Evolutionary conservation across 805 yeast genomes (phyloP).

Genomic region (Lipomyces yamanashiensis): DNA sequence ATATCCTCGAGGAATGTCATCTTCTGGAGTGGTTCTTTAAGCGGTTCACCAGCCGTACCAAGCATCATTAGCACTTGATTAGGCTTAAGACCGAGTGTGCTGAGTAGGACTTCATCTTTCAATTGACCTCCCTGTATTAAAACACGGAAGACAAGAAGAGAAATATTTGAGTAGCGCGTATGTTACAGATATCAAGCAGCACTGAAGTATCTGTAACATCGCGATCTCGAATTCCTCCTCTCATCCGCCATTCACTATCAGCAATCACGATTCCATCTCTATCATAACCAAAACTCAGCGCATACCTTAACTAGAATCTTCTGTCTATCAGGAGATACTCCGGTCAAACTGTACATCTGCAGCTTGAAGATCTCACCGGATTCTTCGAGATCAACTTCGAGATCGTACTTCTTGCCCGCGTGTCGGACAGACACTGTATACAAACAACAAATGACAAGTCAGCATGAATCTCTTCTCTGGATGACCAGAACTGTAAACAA

Average conservation of each 20-base stretch:
- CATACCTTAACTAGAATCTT: conserved; percentile 79
- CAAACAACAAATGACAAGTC: not conserved
- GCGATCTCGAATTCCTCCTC: too few species aligned
- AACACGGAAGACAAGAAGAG: not conserved
- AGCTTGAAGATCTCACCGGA: conserved; percentile 68
- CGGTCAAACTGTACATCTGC: conserved; percentile 72
- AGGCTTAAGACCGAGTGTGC: conserved; percentile 60
- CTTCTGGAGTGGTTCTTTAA: conserved; percentile 55
- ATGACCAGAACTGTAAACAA: not conserved
- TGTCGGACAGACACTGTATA: conserved; percentile 58
- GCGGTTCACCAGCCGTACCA: conserved; percentile 82
- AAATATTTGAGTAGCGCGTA: not conserved
- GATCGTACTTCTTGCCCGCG: conserved; percentile 67
- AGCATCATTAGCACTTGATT: conserved; percentile 80
- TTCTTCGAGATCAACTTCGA: conserved; percentile 57
- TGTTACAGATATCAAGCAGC: not conserved
- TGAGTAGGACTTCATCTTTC: conserved; percentile 65
- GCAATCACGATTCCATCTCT: not conserved
- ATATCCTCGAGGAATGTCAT: conserved; percentile 73
- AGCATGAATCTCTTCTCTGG: not conserved
- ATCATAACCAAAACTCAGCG: not conserved
- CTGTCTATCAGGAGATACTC: conserved; percentile 87
- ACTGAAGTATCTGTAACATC: not conserved
- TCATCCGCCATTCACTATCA: not conserved
- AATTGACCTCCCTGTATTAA: conserved; percentile 70